Base-by-base conservation (phyloP, 108 stramenopile genomes). In the Pseudonitzschia delicatissima region DNA sequence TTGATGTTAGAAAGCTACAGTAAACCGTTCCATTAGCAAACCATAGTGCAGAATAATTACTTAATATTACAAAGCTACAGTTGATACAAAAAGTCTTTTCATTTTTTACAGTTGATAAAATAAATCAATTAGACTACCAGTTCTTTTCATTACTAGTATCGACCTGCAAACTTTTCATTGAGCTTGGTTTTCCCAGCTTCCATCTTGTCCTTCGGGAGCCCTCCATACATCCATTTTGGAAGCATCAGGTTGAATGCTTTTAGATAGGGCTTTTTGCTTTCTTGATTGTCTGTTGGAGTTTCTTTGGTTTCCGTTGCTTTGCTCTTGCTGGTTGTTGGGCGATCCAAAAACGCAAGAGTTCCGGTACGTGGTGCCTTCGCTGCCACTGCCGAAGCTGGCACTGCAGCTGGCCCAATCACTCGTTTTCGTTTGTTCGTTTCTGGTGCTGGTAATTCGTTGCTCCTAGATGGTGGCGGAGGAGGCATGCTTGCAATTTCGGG, bases 161-260 rank as follows among this genome's bases (percentile, higher is more conserved):
- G 67, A n/a, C 88, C 91, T 23, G 81, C 84, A 74, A 93, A 93
- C 58, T 90, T 93, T 18, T 80, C 78, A 76, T 93, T 89, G 49
- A 90, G 64, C 34, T 85, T 79, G 12, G 92, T 90, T 2, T 60
- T 71, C 20, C 91, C 91, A 64, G 86, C 89, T 32, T 88, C 91
- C 67, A 89, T 87, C 20, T 76, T 89, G 88, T 64, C 68, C 86
- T 4, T 33, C 57, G 5, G 91, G 91, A 47, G 88, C 86, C n/a
- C 64, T 72, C 91, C 91, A 92, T 42, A 72, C 77, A 47, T 92
- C 91, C 50, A 77, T 74, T 36, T 81, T 67, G n/a, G 74, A n/a
- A 23, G 13, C 20, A 2, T 51, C 20, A 9, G 11, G 39, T 45
- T 55, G 27, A 0, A 51, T 20, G 31, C 17, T 50, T 35, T 35